phyloP scores from a whole-genome alignment of 2,329 filamentous ascomycete species.

The Tricladium varicosporioides region DNA sequence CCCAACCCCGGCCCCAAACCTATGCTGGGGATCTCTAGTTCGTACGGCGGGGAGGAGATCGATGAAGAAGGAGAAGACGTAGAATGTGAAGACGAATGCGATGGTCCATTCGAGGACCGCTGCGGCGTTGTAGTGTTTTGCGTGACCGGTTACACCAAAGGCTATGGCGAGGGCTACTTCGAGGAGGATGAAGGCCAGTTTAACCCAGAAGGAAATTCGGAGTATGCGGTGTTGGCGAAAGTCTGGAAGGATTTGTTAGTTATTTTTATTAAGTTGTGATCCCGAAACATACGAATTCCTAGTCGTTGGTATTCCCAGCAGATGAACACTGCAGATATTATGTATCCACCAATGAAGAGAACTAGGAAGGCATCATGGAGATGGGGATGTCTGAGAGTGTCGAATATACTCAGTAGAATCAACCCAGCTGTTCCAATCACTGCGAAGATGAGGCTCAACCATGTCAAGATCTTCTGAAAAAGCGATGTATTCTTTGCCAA shows the following conservation, averaged over 20 bases:
- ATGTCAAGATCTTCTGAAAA: slow-evolving; percentile 61
- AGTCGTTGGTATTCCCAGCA: slow-evolving; percentile 89
- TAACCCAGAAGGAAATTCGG: slow-evolving; percentile 79
- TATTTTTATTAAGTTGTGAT: background rate
- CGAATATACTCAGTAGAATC: slow-evolving; percentile 81
- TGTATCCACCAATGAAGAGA: slow-evolving; percentile 83
- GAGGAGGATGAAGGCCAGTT: slow-evolving; percentile 78
- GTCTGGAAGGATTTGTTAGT: slow-evolving; percentile 39
- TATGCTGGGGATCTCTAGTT: slow-evolving; percentile 16
- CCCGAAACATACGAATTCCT: slow-evolving; percentile 57
- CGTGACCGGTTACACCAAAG: slow-evolving; percentile 61
- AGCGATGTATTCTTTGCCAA: slow-evolving; percentile 69
- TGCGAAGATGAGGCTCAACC: slow-evolving; percentile 64
- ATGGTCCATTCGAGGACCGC: slow-evolving; percentile 80
- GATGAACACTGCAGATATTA: slow-evolving; percentile 82
- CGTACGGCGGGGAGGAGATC: slow-evolving; percentile 73
- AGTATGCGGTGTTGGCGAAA: slow-evolving; percentile 75
- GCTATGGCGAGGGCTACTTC: slow-evolving; percentile 72
- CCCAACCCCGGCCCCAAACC: slow-evolving; percentile 12
- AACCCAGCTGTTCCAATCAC: slow-evolving; percentile 75
- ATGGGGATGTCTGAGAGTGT: slow-evolving; percentile 65
- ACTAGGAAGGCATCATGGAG: slow-evolving; percentile 75
- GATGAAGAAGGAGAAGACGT: slow-evolving; percentile 81
- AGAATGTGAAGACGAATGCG: slow-evolving; percentile 82
- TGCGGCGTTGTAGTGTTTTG: slow-evolving; percentile 57